phyloP scores from a whole-genome alignment of 441 rosid species.

The Eruca vesicaria region DNA sequence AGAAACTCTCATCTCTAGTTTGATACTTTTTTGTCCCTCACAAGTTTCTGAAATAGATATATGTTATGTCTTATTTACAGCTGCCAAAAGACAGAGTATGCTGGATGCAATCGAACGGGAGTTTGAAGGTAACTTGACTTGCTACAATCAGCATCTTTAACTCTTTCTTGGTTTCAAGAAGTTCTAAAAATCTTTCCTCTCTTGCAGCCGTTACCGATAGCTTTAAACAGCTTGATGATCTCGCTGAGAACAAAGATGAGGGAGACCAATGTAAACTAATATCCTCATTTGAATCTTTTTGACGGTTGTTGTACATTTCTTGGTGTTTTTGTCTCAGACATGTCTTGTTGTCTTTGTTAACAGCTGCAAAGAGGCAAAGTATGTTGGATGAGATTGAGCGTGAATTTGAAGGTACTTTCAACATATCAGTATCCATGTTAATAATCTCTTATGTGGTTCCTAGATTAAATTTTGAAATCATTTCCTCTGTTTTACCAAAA shows the following conservation, averaged over 20 bases:
- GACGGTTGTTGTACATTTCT: not conserved
- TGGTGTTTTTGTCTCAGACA: conserved; percentile 7
- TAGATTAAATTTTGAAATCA: not conserved
- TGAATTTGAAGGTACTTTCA: conserved; percentile 20
- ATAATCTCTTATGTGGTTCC: not conserved
- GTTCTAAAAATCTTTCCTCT: not conserved
- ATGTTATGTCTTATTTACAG: conserved; percentile 5
- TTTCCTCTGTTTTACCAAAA: not conserved
- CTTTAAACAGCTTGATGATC: conserved; percentile 23
- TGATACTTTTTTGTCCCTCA: not conserved
- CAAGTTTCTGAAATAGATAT: not conserved
- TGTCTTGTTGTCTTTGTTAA: not conserved
- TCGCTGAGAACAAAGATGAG: conserved; percentile 21
- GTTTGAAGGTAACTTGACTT: conserved; percentile 24
- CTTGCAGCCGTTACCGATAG: conserved; percentile 23
- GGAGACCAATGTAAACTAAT: conserved; percentile 22
- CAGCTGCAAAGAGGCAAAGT: conserved; percentile 25
- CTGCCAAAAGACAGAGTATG: conserved; percentile 27
- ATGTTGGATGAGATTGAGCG: conserved; percentile 29
- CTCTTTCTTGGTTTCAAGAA: conserved; percentile 18
- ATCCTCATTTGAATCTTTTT: not conserved
- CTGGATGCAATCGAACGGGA: conserved; percentile 31
- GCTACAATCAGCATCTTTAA: not conserved
- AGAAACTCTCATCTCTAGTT: not conserved
- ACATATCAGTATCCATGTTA: not conserved